Conservation (phyloP, 2,329 filamentous ascomycete species). For the Drechslera avenae region DNA sequence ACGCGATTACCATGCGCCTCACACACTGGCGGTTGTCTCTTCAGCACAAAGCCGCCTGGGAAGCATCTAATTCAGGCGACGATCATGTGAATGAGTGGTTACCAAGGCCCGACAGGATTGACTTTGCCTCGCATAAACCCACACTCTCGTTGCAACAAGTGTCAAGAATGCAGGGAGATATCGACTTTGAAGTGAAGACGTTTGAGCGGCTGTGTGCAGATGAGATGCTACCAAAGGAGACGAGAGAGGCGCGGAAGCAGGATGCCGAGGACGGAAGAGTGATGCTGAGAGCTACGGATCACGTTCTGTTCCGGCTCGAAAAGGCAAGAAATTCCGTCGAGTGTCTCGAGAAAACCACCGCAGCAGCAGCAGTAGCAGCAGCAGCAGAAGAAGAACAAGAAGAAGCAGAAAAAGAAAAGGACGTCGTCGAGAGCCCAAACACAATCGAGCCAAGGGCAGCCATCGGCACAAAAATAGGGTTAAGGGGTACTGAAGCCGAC, state of each 20-base stretch:
- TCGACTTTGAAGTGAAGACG: conserved; percentile 21
- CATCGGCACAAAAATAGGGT: too few relatives aligned
- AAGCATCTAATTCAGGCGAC: conserved; percentile 2
- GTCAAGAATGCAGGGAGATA: conserved; percentile 20
- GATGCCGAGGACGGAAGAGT: conserved; percentile 31
- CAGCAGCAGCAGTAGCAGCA: too few relatives aligned
- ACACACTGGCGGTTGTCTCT: conserved; percentile 23
- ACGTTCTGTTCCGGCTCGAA: conserved; percentile 19
- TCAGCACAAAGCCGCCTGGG: conserved; percentile 24
- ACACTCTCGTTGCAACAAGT: conserved; percentile 26
- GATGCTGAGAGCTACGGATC: conserved; percentile 26
- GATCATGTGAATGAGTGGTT: conserved; percentile 17
- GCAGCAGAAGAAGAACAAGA: too few relatives aligned
- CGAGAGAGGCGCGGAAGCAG: conserved; percentile 22
- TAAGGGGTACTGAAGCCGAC: not conserved
- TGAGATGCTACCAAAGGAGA: conserved; percentile 7
- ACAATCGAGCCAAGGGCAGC: too few relatives aligned
- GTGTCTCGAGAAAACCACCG: too few relatives aligned
- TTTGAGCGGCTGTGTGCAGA: conserved; percentile 24
- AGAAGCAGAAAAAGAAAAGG: not conserved
- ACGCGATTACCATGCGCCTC: conserved; percentile 24
- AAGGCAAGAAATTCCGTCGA: not conserved
- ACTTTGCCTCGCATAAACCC: conserved; percentile 19
- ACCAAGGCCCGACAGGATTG: conserved; percentile 5
- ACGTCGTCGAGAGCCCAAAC: not conserved